Conservation (phyloP, 208 protist genomes). For the Trypanosoma lewisi region DNA sequence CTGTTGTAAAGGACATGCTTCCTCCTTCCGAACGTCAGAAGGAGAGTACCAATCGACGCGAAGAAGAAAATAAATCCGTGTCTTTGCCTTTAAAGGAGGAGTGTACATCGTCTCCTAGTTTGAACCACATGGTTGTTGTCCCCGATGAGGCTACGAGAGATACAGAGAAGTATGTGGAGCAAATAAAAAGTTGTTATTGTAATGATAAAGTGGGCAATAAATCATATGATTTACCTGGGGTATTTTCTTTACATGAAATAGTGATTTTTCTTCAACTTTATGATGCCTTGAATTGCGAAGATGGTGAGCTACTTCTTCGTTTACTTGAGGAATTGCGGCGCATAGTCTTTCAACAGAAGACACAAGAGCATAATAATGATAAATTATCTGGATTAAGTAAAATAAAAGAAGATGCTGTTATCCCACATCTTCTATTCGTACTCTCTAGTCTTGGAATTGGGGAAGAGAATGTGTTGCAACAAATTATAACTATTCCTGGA, state of each 20-base stretch:
- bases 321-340: conserved; percentile 53
- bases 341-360: conserved; percentile 20
- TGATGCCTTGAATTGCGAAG: conserved; percentile 41
- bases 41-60: background rate
- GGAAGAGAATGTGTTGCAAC: conserved; percentile 50
- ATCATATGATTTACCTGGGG: background rate
- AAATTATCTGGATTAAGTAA: background rate
- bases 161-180: conserved; percentile 5
- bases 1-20: conserved; percentile 13
- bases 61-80: background rate
- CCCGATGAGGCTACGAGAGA: conserved; percentile 13
- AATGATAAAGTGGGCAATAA: background rate
- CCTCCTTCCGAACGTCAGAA: background rate
- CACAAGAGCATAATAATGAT: background rate
- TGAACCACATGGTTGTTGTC: conserved; percentile 1
- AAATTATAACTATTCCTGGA: conserved; percentile 19
- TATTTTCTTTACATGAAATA: conserved; percentile 44
- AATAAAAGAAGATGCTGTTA: background rate
- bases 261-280: conserved; percentile 58
- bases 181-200: background rate
- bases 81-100: background rate
- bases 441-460: conserved; percentile 53
- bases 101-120: background rate
- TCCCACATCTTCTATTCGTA: conserved; percentile 46
- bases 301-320: conserved; percentile 60